Conservation (phyloP, 345 rosid genomes). For the Lepidium didymum region DNA sequence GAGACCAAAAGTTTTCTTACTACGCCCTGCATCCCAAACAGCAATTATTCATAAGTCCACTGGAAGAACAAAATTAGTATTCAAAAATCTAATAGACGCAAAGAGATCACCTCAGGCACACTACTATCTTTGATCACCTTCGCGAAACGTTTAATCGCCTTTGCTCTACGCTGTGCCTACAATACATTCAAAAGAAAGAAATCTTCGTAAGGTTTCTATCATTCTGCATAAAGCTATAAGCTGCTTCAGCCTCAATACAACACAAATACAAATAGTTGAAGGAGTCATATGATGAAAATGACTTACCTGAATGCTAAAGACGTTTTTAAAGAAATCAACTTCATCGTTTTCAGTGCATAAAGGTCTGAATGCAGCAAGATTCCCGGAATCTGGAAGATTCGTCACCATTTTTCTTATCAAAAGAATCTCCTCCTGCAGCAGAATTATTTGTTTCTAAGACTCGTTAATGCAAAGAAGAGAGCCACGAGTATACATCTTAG, state of each 20-base stretch:
- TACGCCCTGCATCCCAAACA: slow-evolving; percentile 42
- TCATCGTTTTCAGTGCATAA: slow-evolving; percentile 70
- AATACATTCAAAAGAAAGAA: slow-evolving; percentile 8
- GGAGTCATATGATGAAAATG: too few species aligned
- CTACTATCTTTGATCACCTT: slow-evolving; percentile 35
- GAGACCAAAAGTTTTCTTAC: slow-evolving; percentile 60
- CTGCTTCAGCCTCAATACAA: background rate
- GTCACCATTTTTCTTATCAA: slow-evolving; percentile 62
- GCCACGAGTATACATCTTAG: background rate
- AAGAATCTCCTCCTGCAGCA: slow-evolving; percentile 75
- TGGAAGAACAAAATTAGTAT: background rate
- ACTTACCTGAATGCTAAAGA: slow-evolving; percentile 65
- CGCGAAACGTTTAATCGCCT: slow-evolving; percentile 49
- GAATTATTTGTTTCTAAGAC: background rate
- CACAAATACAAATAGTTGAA: background rate
- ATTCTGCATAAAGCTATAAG: background rate
- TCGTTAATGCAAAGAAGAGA: background rate
- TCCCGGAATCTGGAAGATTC: slow-evolving; percentile 51
- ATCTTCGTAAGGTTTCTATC: background rate
- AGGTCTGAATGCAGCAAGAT: slow-evolving; percentile 46
- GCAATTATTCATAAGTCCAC: background rate
- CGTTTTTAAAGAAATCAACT: slow-evolving; percentile 72
- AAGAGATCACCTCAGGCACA: slow-evolving; percentile 44
- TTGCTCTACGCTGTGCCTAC: slow-evolving; percentile 70
- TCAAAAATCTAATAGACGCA: background rate